Percentiles rank a stretch among this genome's conserved stretches.
Conservation (phyloP, 805 yeast species). For the Lachancea fermentati region DNA sequence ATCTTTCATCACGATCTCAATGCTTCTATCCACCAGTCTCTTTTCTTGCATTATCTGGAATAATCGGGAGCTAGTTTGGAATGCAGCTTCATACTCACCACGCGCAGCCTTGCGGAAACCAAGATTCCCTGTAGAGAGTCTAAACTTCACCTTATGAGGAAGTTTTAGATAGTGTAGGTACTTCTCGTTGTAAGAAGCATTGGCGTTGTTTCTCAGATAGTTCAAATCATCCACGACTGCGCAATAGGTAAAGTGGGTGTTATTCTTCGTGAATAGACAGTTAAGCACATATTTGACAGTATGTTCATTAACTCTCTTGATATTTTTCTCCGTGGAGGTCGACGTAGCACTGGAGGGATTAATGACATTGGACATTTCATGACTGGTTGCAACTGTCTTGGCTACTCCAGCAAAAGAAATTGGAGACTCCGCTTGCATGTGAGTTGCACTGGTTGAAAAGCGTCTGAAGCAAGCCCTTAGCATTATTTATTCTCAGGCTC, state of each 20-base stretch:
- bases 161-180: slow-evolving; percentile 72
- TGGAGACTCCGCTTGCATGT: slow-evolving; percentile 6
- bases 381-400: slow-evolving; percentile 9
- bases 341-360: slow-evolving; percentile 6
- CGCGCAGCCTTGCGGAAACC: slow-evolving; percentile 89
- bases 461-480: not conserved
- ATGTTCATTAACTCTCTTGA: slow-evolving; percentile 20
- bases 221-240: slow-evolving; percentile 63
- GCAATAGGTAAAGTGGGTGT: slow-evolving; percentile 72
- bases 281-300: slow-evolving; percentile 66
- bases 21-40: slow-evolving; percentile 48
- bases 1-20: slow-evolving; percentile 74
- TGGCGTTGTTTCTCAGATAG: slow-evolving; percentile 49
- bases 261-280: slow-evolving; percentile 74
- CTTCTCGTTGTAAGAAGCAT: slow-evolving; percentile 56
- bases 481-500: not conserved
- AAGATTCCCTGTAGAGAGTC: slow-evolving; percentile 73
- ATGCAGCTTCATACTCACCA: slow-evolving; percentile 90
- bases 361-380: slow-evolving; percentile 17
- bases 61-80: slow-evolving; percentile 71
- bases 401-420: slow-evolving; percentile 16
- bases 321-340: slow-evolving; percentile 1
- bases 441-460: slow-evolving; percentile 1
- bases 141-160: slow-evolving; percentile 66
- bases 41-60: slow-evolving; percentile 67